phyloP scores from a whole-genome alignment of 2,329 filamentous ascomycete species.

The Didymella keratinophila region DNA sequence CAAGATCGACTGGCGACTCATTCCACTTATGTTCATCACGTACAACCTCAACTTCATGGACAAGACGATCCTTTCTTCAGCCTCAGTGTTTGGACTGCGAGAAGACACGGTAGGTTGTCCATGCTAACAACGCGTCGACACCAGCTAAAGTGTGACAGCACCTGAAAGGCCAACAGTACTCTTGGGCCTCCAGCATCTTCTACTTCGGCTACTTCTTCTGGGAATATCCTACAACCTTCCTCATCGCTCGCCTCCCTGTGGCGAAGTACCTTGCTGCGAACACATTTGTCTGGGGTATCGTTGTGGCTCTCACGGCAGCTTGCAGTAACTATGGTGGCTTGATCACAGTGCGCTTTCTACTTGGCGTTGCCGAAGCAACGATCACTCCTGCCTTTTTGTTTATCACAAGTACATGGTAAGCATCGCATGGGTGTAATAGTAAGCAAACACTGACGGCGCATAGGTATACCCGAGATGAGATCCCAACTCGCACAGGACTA shows the following conservation, averaged over 20 bases:
- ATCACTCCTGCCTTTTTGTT: conserved; percentile 30
- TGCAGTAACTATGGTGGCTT: conserved; percentile 10
- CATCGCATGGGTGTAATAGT: neutral
- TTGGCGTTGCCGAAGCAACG: conserved; percentile 15
- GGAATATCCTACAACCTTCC: conserved; percentile 13
- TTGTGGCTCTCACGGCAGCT: conserved; percentile 3
- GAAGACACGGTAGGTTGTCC: conserved; percentile 25
- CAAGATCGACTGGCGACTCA: conserved; percentile 64
- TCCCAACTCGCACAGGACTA: conserved; percentile 10
- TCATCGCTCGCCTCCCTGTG: conserved; percentile 6
- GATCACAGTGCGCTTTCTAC: conserved; percentile 9
- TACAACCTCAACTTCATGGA: conserved; percentile 70
- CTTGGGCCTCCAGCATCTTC: conserved; percentile 10
- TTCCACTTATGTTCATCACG: conserved; percentile 65
- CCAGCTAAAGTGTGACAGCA: conserved; percentile 3
- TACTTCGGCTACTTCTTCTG: conserved; percentile 14
- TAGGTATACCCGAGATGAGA: conserved; percentile 16
- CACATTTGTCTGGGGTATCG: conserved; percentile 8
- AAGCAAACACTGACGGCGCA: neutral
- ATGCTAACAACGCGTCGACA: neutral
- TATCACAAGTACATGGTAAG: conserved; percentile 41
- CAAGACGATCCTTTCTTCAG: conserved; percentile 60
- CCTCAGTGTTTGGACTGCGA: conserved; percentile 62
- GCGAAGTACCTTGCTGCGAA: conserved; percentile 8
- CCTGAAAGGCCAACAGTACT: conserved; percentile 13